Base-by-base conservation (phyloP, 2,329 filamentous ascomycete genomes). In the Botrytis squamosa region DNA sequence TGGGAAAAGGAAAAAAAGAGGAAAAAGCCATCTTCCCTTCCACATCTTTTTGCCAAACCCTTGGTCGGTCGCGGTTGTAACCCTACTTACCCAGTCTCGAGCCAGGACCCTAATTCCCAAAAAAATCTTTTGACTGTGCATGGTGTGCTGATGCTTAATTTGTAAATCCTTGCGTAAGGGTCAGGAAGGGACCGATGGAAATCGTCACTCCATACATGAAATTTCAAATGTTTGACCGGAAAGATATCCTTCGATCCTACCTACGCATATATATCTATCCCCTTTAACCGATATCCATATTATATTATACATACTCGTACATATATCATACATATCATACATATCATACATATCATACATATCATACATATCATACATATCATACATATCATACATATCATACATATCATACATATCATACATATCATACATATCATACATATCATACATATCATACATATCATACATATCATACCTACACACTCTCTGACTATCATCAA, bases 161-260 rank as follows among this genome's bases (percentile, higher is more conserved):
- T 18, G 22, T n/a, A 40, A 40, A 63, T 63, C 60, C 60, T 38
- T 63, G 60, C 36, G 38, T 10, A 40, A 63, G 49, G 49, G 49
- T 52, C 4, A 64, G 60, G 60, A n/a, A n/a, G 38, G 59, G 62
- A 38, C 62, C 62, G 62, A 64, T 44, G 38, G 40, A 64, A 42
- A 64, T 64, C 62, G 38, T 64, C 62, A 64, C 62, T 42, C 62
- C 38, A 64, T 33, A 64, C 33, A 49, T 49, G 33, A 46, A 52
- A 38, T 14, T 33, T 46, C 33, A 49, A 67, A 64, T 29, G 16
- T 64, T n/a, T 64, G 62, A n/a, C 40, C 38, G n/a, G 40, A 22
- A 44, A 33, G 38, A 64, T 44, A 64, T 64, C 25, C 25, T 29
- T 4, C 60, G 12, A 12, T 40, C 25, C 20, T 62, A 33, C 33